Evolutionary conservation across 1,284 basidiomycete species (phyloP).

Genomic region (Sanguinoderma infundibulare): DNA sequence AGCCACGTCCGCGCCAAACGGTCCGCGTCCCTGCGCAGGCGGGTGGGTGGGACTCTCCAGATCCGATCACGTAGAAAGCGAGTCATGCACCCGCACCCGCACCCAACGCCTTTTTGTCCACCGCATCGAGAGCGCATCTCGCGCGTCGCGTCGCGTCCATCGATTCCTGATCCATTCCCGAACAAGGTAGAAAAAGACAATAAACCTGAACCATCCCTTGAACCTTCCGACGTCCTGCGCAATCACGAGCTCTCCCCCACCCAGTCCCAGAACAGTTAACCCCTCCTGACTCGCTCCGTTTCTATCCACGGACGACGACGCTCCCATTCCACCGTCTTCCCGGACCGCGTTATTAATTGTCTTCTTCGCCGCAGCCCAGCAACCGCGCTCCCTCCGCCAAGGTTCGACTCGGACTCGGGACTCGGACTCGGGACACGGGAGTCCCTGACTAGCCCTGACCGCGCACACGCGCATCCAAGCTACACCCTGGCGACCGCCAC

Average conservation of each 20-base stretch:
- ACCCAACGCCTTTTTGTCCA: background rate
- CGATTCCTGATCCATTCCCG: background rate
- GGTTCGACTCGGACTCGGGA: background rate
- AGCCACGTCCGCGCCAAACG: slow-evolving; percentile 14
- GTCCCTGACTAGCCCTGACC: background rate
- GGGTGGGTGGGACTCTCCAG: slow-evolving; percentile 9
- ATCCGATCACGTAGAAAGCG: slow-evolving; percentile 20
- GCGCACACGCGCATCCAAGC: background rate
- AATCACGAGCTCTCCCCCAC: background rate
- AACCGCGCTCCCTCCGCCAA: background rate
- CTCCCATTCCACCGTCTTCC: background rate
- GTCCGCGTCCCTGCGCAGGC: slow-evolving; percentile 20
- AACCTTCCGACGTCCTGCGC: background rate
- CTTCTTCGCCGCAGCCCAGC: background rate
- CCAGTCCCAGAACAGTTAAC: background rate
- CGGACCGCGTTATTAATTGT: slow-evolving; percentile 6
- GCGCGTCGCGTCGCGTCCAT: slow-evolving; percentile 1
- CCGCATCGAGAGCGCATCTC: too few species aligned
- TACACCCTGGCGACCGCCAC: background rate
- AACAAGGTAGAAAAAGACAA: background rate
- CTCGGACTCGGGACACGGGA: too few species aligned
- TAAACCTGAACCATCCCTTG: background rate
- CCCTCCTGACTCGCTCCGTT: background rate
- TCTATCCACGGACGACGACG: background rate
- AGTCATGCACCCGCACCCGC: background rate